phyloP scores from a whole-genome alignment of 2,329 filamentous ascomycete species.

The Paraconiothyrium sp. region DNA sequence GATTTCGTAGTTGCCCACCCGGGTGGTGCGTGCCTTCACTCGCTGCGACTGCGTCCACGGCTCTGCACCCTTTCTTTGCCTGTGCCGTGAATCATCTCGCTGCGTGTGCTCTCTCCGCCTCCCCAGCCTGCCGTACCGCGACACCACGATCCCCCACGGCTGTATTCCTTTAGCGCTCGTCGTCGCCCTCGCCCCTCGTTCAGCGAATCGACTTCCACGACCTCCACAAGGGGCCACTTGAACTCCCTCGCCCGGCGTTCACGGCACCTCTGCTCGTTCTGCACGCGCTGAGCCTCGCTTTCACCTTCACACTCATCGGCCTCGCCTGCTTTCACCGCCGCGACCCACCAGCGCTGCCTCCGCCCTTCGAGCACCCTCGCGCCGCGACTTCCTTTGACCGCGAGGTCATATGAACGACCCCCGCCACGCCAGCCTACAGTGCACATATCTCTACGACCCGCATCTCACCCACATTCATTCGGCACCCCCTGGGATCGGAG shows the following conservation, averaged over 20 bases:
- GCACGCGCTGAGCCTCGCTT: constrained; percentile 9
- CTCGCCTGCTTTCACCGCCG: neutral
- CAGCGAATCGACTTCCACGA: constrained; percentile 23
- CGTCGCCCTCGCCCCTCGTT: constrained; percentile 16
- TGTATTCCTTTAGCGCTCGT: constrained; percentile 21
- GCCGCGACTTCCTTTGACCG: constrained; percentile 14
- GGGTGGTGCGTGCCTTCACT: constrained; percentile 8
- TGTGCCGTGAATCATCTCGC: constrained; percentile 13
- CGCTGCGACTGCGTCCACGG: constrained; percentile 2
- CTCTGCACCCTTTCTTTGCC: constrained; percentile 5
- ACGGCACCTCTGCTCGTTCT: constrained; percentile 3
- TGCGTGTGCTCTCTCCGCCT: neutral
- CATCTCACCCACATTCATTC: constrained; percentile 32
- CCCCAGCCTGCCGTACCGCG: neutral
- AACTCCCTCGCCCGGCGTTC: constrained; percentile 21
- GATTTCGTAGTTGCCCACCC: constrained; percentile 12
- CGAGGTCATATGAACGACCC: constrained; percentile 38
- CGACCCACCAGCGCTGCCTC: neutral
- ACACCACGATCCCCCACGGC: constrained; percentile 20
- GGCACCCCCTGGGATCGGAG: constrained; percentile 24
- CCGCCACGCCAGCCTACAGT: constrained; percentile 30
- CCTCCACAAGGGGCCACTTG: constrained; percentile 28
- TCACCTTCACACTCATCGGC: constrained; percentile 1
- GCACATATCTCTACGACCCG: constrained; percentile 35
- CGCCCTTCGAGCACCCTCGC: constrained; percentile 1